phyloP scores from a whole-genome alignment of 1,284 basidiomycete species.

The Exsudoporus floridanus region DNA sequence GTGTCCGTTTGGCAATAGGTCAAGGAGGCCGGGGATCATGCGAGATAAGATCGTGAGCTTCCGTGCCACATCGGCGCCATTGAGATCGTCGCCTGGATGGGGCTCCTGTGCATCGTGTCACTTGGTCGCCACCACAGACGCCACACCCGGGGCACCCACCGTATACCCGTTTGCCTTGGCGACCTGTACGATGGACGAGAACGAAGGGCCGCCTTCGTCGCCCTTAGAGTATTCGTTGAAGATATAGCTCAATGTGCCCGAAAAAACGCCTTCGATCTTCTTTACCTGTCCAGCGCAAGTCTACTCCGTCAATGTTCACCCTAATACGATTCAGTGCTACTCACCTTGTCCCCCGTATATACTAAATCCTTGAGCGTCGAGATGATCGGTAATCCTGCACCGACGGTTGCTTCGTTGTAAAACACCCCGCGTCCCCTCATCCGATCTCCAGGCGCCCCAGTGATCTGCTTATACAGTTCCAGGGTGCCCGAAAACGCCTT shows the following conservation, averaged over 20 bases:
- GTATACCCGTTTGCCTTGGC: conserved; percentile 96
- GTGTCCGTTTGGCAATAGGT: conserved; percentile 67
- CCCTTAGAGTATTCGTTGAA: conserved; percentile 94
- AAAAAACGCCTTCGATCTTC: conserved; percentile 87
- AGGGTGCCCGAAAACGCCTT: conserved; percentile 89
- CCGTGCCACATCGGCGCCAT: conserved; percentile 94
- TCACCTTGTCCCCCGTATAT: conserved; percentile 86
- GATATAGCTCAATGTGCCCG: conserved; percentile 97
- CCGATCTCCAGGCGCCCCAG: conserved; percentile 28
- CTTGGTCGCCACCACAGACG: background rate
- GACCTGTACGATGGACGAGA: conserved; percentile 86
- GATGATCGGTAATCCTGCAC: conserved; percentile 92
- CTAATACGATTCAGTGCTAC: conserved; percentile 10
- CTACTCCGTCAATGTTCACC: background rate
- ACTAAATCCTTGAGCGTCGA: conserved; percentile 91
- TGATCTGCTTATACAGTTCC: conserved; percentile 71
- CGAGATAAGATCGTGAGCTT: conserved; percentile 96
- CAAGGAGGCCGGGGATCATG: conserved; percentile 58
- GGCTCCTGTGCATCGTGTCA: conserved; percentile 68
- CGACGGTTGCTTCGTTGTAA: conserved; percentile 93
- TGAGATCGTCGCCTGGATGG: conserved; percentile 94
- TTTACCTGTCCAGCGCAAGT: conserved; percentile 47
- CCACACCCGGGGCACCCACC: conserved; percentile 39
- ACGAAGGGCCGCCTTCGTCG: conserved; percentile 58
- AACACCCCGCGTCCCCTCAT: conserved; percentile 64